Percentiles rank a stretch among this genome's conserved stretches.
phyloP scores from a whole-genome alignment of 306 rosid genomes.

The Malus sieversii region DNA sequence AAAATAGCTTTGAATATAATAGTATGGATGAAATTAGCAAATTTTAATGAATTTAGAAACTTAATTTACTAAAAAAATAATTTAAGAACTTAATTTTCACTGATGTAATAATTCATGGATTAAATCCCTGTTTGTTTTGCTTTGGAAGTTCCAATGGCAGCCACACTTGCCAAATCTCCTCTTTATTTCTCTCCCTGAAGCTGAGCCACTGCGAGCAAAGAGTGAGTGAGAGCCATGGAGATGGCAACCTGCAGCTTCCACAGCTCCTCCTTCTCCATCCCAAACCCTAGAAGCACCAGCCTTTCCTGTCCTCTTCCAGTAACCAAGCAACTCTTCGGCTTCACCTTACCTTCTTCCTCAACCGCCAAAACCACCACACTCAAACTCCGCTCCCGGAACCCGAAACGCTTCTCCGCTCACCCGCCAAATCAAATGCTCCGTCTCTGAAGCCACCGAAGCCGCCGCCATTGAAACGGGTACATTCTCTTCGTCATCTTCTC shows the following conservation, averaged over 20 bases:
- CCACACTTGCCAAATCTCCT: constrained; percentile 48
- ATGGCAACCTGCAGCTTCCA: constrained; percentile 40
- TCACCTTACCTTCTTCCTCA: constrained; percentile 23
- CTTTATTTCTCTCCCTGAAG: constrained; percentile 14
- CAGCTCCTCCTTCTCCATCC: constrained; percentile 19
- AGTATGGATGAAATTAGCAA: no score
- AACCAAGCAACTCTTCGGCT: constrained; percentile 35
- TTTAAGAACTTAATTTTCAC: no score
- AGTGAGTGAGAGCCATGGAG: constrained; percentile 32
- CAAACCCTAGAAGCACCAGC: constrained; percentile 10
- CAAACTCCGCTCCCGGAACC: constrained; percentile 22
- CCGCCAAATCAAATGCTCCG: constrained; percentile 55
- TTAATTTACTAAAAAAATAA: no score
- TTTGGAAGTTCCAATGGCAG: not conserved
- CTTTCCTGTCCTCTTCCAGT: constrained; percentile 25
- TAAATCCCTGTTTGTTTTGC: not conserved
- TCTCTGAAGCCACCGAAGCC: constrained; percentile 62
- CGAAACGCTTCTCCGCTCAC: not conserved
- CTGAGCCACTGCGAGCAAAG: constrained; percentile 9
- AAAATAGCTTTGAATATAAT: no score
- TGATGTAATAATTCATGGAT: no score
- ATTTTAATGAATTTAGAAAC: no score
- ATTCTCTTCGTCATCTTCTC: not conserved
- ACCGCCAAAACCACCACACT: constrained; percentile 27
- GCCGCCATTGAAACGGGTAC: constrained; percentile 32